Base-by-base conservation (phyloP, 2,329 filamentous ascomycete species). In the Hymenoscyphus salicellus region DNA sequence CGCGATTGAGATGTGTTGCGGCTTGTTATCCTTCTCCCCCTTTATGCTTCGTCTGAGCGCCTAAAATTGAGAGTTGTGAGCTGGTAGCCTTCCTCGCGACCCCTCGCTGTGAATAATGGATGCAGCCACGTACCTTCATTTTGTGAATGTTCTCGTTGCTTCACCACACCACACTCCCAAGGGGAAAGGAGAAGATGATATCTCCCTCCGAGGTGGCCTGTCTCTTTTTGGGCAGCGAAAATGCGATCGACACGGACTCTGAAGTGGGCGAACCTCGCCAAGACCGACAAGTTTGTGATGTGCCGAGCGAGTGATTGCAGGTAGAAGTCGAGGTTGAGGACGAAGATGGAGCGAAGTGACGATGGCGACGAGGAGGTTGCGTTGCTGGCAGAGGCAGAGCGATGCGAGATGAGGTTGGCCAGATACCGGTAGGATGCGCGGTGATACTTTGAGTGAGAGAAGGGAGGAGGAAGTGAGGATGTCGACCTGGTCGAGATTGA, bases 11-110 rank as follows among this genome's bases (percentile, higher is more conserved):
- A 88, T 83, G 76, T 88, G 86, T 70, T 85, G 83, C 62, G 81
- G 79, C 76, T 84, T 86, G 62, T 80, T 77, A 69, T 86, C 85
- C 79, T 87, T 90, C 71, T 90, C 87, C 75, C 85, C 85, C 80
- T 90, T 90, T 76, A 90, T 83, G 68, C 87, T 90, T 76, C 88
- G 83, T 74, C 88, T 83, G 78, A 91, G 83, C 72, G 82, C 83
- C 84, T 86, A 74, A 63, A 71, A 58, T 52, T 70, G 61, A 65
- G 36, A 64, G 70, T 63, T 57, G 68, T 74, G 67, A 74, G 73
- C 66, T 60, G 60, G 43, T 38, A 46, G 32, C 57, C 58, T 59
- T 57, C 23, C 23, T 56, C 14, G 38, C 16, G 38, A 61, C 49
- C 60, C 61, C 58, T 61, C 61, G n/a, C 30, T 26, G 36, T 58